Evolutionary conservation across 768 basidiomycete genomes (phyloP), one percentile per base, ranked within the genome.

Genomic region (Boletus sensibilis): DNA sequence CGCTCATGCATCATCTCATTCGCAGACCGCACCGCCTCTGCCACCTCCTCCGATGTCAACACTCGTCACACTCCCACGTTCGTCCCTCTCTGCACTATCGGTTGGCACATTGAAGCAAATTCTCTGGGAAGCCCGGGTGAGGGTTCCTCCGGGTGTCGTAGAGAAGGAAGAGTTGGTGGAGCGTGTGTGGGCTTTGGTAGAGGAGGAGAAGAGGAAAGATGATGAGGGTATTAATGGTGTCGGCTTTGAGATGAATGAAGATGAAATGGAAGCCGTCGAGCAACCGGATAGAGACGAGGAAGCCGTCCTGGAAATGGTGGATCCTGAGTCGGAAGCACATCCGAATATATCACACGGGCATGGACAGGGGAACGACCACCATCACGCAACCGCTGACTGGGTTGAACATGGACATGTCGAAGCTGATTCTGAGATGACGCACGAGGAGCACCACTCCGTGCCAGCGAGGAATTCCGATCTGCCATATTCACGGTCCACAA

Each of bases 141-240:
- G 86, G 64, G 68, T 80, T 52, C 71, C 70, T 20, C 63, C 63
- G 1, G 63, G 63, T 38, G 75, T 94, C 2, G 74, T 96, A n/a
- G 94, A 97, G 76, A 97, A 97, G 76, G 75, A 78, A 23, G 92
- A 94, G 48, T 71, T 94, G n/a, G 90, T 94, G 14, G 77, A 71
- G 41, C 89, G 88, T 65, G 91, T 92, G 25, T 62, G 74, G 53
- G 74, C 43, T 23, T 16, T 93, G 13, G 72, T 92, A 18, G 85
- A 86, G 50, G 85, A 84, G 57, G 89, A 91, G 68, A 58, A 82
- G 80, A 60, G 66, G 80, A 55, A 75, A 40, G 75, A 74, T n/a
- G 77, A 79, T 40, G 79, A 82, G 57, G 60, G 79, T 76, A 50
- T 57, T 14, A 57, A 61, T 23, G 53, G 57, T 31, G 5, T 23